Conservation (phyloP, 257 asterid species). For the Ilex asprella region DNA sequence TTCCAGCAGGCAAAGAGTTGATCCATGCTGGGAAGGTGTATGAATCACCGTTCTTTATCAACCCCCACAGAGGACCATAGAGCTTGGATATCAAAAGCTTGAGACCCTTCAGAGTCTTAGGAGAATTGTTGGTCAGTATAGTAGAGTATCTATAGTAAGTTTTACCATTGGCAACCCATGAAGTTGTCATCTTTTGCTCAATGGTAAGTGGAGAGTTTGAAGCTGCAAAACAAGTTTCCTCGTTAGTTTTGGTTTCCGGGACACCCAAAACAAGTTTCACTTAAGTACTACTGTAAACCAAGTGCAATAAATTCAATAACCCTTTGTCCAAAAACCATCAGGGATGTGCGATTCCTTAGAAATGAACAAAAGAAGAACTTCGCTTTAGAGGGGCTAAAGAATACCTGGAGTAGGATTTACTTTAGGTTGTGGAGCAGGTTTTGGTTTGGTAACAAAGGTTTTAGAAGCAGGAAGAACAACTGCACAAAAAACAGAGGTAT, state of each 20-base stretch:
- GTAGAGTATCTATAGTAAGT: conserved; percentile 77
- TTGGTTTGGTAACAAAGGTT: conserved; percentile 32
- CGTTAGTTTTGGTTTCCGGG: no score
- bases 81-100: conserved; percentile 61
- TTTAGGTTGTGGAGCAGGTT: conserved; percentile 37
- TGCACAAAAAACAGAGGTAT: conserved; percentile 14
- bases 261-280: no score
- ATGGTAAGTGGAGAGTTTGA: conserved; percentile 34
- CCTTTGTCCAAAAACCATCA: no score
- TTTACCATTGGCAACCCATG: conserved; percentile 66
- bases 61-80: conserved; percentile 97
- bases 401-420: conserved; percentile 57
- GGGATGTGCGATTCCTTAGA: no score
- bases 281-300: no score
- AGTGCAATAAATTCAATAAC: no score
- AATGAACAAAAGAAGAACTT: not conserved
- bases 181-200: conserved; percentile 47
- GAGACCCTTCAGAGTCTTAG: conserved; percentile 64
- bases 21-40: conserved; percentile 83
- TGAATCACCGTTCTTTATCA: conserved; percentile 55
- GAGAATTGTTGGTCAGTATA: conserved; percentile 63
- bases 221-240: conserved; percentile 28
- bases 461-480: conserved; percentile 44
- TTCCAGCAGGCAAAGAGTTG: conserved; percentile 65
- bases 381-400: conserved; percentile 2